Conservation (phyloP, 1,139 yeast genomes). For the Geotrichum cucujoidarum region DNA sequence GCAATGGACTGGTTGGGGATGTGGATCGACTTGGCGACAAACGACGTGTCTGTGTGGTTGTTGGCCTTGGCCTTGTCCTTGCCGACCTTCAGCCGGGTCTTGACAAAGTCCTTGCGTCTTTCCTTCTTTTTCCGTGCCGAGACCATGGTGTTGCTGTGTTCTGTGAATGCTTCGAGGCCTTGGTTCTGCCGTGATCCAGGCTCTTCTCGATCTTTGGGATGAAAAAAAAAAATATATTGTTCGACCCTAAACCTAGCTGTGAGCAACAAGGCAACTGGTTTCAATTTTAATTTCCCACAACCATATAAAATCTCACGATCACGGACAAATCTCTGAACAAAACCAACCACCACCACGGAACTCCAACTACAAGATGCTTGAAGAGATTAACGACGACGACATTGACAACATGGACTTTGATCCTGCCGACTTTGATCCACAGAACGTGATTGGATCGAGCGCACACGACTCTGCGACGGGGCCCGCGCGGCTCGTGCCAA, state of each 20-base stretch:
- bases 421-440: conserved; percentile 83
- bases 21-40: conserved; percentile 53
- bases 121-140: conserved; percentile 53
- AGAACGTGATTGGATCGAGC: conserved; percentile 34
- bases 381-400: conserved; percentile 75
- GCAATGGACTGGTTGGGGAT: conserved; percentile 34
- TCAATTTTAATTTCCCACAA: too few relatives aligned
- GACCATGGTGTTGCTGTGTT: conserved; percentile 24
- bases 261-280: neutral
- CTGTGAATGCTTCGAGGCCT: too few relatives aligned
- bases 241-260: neutral
- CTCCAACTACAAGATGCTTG: conserved; percentile 43
- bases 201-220: neutral
- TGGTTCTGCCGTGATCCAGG: too few relatives aligned
- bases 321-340: too few relatives aligned
- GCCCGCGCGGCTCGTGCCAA: conserved; percentile 23
- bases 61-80: conserved; percentile 66
- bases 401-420: conserved; percentile 92
- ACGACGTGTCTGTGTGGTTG: conserved; percentile 80
- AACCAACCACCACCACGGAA: too few relatives aligned
- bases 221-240: conserved; percentile 2
- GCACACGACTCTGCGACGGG: conserved; percentile 23
- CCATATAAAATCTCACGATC: too few relatives aligned
- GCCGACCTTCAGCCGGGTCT: conserved; percentile 80
- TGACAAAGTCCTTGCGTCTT: conserved; percentile 63